A percentile compares a stretch with the other conserved stretches of the same genome.
Conservation (phyloP, 2,329 filamentous ascomycete species). For the Penicillium psychrosexuale region DNA sequence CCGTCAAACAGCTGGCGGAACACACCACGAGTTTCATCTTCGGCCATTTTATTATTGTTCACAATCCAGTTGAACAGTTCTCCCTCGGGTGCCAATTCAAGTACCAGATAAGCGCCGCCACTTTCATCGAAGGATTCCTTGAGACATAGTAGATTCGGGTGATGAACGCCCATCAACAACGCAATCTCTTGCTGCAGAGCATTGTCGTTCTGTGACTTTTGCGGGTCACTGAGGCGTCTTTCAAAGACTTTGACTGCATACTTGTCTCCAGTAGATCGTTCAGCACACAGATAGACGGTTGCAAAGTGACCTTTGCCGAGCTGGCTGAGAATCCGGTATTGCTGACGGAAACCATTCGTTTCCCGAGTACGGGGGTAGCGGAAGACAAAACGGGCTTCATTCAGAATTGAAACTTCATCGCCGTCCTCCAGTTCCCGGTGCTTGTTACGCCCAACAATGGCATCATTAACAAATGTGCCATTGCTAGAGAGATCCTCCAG, state of each 20-base stretch:
- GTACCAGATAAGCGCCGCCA: conserved; percentile 83
- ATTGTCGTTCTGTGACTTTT: conserved; percentile 72
- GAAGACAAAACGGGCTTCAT: conserved; percentile 85
- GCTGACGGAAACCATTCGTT: conserved; percentile 75
- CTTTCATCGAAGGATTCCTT: conserved; percentile 93
- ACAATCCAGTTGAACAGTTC: conserved; percentile 96
- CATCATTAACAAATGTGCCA: conserved; percentile 93
- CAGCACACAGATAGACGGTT: conserved; percentile 85
- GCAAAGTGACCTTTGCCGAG: conserved; percentile 95
- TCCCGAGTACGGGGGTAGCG: conserved; percentile 74
- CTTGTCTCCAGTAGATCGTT: conserved; percentile 75
- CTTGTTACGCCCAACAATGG: conserved; percentile 86
- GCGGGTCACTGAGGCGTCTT: conserved; percentile 75
- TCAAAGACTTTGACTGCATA: conserved; percentile 96
- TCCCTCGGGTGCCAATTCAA: conserved; percentile 87
- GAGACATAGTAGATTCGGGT: conserved; percentile 86
- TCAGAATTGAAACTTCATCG: conserved; percentile 84
- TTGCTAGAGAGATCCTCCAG: conserved; percentile 94
- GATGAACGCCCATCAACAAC: conserved; percentile 93
- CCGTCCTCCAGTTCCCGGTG: conserved; percentile 81
- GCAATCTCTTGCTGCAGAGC: conserved; percentile 93
- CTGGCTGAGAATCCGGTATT: conserved; percentile 80
- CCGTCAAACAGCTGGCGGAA: conserved; percentile 91
- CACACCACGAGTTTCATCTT: conserved; percentile 78
- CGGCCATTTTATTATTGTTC: conserved; percentile 80